Conservation (phyloP, 352 stramenopile species). For the Peronospora belbahrii region DNA sequence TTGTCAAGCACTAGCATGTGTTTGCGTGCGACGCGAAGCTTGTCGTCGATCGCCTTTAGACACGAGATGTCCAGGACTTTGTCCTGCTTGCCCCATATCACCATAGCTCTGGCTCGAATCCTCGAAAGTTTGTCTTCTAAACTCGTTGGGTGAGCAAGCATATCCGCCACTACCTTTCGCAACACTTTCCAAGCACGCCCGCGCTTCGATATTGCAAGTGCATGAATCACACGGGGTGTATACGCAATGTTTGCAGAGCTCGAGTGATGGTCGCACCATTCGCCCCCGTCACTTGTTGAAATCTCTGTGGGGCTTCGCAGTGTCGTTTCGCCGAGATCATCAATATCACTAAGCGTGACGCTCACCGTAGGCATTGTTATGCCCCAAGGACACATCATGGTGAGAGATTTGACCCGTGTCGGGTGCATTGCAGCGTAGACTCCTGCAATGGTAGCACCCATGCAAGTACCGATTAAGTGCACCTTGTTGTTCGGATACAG, state of each 20-base stretch:
- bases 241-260: constrained; percentile 24
- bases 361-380: constrained; percentile 56
- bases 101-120: constrained; percentile 44
- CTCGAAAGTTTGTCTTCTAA: constrained; percentile 50
- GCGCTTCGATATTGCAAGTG: constrained; percentile 20
- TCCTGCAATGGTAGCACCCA: constrained; percentile 61
- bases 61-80: constrained; percentile 54
- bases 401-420: constrained; percentile 45
- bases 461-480: constrained; percentile 59
- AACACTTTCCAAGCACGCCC: constrained; percentile 27
- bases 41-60: constrained; percentile 45
- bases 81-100: constrained; percentile 66
- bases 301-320: constrained; percentile 45
- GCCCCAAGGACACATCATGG: constrained; percentile 56
- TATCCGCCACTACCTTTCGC: constrained; percentile 56
- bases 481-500: constrained; percentile 46
- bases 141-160: constrained; percentile 38
- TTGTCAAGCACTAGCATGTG: constrained; percentile 47
- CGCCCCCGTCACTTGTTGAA: constrained; percentile 30
- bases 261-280: constrained; percentile 12
- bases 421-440: constrained; percentile 59
- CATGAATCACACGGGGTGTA: constrained; percentile 22
- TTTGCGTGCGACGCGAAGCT: constrained; percentile 32
- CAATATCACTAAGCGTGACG: constrained; percentile 39
- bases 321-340: constrained; percentile 41